Evolutionary conservation across 805 yeast species (phyloP).

Genomic region (Starmerella vaccinii): DNA sequence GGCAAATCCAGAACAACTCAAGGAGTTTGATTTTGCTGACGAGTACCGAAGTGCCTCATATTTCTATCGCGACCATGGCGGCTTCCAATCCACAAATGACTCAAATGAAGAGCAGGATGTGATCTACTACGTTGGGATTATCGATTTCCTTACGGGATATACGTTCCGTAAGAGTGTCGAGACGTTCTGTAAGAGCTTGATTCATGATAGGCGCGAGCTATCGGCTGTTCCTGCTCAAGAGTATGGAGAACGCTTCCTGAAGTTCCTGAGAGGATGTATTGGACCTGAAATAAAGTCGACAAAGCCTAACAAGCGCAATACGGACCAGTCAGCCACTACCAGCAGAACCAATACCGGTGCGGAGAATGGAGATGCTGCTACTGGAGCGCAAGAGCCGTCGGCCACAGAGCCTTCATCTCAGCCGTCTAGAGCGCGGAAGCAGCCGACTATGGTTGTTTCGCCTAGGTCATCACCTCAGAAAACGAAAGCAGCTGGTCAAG

Average conservation of each 20-base stretch:
- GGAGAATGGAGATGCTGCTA: background rate
- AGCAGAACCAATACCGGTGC: background rate
- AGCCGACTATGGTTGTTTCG: background rate
- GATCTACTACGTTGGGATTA: constrained; percentile 83
- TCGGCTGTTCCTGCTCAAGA: constrained; percentile 87
- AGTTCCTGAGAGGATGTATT: constrained; percentile 41
- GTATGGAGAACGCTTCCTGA: constrained; percentile 76
- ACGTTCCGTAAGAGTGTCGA: constrained; percentile 60
- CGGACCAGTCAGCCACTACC: constrained; percentile 4
- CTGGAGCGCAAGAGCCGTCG: background rate
- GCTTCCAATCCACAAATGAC: constrained; percentile 62
- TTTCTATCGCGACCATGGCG: constrained; percentile 76
- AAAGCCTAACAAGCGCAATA: constrained; percentile 10
- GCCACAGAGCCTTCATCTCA: background rate
- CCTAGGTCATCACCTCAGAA: background rate
- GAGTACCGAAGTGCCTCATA: constrained; percentile 35
- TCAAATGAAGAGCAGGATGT: constrained; percentile 50
- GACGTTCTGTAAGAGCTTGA: constrained; percentile 70
- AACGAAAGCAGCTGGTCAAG: background rate
- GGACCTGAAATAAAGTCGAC: constrained; percentile 21
- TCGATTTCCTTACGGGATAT: constrained; percentile 73
- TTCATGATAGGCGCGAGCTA: constrained; percentile 56
- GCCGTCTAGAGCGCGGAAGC: background rate
- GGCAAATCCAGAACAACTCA: constrained; percentile 31
- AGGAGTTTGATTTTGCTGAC: constrained; percentile 28